Evolutionary conservation across 164 flowering plant genomes (phyloP).

Genomic region (Buxus sempervirens): DNA sequence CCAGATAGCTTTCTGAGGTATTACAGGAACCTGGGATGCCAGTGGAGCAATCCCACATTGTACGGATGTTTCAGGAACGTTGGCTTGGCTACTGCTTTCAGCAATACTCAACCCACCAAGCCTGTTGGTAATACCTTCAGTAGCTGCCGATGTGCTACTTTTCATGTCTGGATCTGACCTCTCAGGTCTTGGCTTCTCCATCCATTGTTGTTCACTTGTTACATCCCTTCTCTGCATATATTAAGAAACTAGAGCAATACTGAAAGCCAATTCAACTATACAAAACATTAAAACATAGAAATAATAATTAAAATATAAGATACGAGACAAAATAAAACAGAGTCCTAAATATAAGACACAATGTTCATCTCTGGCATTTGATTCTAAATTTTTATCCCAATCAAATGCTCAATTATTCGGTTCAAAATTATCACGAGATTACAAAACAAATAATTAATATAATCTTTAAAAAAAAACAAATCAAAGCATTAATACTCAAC

Average conservation of each 20-base stretch:
- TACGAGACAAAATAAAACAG: no score
- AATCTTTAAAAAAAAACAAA: neutral
- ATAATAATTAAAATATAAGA: neutral
- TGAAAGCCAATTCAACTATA: neutral
- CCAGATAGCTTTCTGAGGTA: constrained; percentile 33
- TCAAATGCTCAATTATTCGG: no score
- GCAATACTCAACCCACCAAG: constrained; percentile 29
- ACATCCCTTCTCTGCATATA: constrained; percentile 36
- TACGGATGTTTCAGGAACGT: constrained; percentile 19
- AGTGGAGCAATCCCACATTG: constrained; percentile 29
- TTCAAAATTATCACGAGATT: no score
- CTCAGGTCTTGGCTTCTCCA: constrained; percentile 30
- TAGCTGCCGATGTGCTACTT: constrained; percentile 11
- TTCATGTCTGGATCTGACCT: constrained; percentile 16
- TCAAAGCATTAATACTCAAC: neutral
- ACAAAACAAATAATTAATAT: neutral
- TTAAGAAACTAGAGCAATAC: neutral
- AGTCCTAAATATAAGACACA: no score
- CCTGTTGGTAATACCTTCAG: constrained; percentile 31
- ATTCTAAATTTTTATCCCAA: neutral
- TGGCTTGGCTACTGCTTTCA: constrained; percentile 23
- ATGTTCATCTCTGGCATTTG: neutral
- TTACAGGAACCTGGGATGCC: constrained; percentile 22
- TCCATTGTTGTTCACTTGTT: constrained; percentile 33
- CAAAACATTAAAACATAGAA: constrained; percentile 2